phyloP scores from a whole-genome alignment of 2,329 filamentous ascomycete species.

The Zymoseptoria passerinii region DNA sequence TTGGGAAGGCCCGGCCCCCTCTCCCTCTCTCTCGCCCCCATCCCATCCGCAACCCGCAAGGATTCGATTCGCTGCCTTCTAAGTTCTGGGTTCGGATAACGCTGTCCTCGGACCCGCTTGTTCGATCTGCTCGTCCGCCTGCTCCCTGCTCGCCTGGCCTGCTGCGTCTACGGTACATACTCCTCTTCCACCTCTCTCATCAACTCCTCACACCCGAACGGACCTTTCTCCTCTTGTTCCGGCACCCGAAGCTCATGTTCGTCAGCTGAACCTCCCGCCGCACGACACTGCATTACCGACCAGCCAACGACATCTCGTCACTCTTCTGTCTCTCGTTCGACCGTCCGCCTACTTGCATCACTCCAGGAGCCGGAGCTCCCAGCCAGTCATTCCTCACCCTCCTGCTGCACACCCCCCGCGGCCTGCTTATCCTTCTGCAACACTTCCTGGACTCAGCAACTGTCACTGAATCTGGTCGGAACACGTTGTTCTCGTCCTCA shows the following conservation, averaged over 20 bases:
- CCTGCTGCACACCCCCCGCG: conserved; percentile 1
- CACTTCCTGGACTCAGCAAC: background rate
- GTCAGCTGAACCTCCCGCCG: background rate
- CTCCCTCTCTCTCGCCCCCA: background rate
- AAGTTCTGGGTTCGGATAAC: background rate
- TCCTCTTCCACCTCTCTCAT: background rate
- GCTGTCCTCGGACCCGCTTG: background rate
- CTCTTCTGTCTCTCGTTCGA: background rate
- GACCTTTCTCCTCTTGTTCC: background rate
- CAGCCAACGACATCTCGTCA: conserved; percentile 1
- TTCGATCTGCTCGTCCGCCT: background rate
- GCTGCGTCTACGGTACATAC: background rate
- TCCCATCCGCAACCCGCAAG: background rate
- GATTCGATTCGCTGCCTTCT: background rate
- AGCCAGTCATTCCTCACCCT: conserved; percentile 3
- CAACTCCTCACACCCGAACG: background rate
- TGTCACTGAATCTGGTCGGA: background rate
- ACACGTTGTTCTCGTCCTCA: background rate
- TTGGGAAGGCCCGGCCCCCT: no score
- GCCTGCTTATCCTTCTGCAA: background rate
- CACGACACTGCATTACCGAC: conserved; percentile 8
- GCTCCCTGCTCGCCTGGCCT: background rate
- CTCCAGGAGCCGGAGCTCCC: conserved; percentile 5
- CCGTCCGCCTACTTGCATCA: conserved; percentile 1
- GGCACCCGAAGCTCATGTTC: background rate